These are phyloP conservation scores for Cryptococcus neoformans DNA, from an alignment of 1,284 basidiomycete genomes.

Conservation along the genomic window DNA sequence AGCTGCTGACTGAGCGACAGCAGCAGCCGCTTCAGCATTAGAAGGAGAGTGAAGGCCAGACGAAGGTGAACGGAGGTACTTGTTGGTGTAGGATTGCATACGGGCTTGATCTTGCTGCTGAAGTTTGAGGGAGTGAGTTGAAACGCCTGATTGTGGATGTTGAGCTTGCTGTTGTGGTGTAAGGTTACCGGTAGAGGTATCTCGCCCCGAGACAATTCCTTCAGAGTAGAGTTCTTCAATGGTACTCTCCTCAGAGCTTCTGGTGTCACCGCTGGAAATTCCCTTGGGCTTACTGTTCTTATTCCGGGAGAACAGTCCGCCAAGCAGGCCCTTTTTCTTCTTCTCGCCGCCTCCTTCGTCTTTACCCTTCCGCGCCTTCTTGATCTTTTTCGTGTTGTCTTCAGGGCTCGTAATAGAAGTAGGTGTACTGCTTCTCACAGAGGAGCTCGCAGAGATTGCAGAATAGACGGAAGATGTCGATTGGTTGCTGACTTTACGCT, in stretches of 20 bases:
- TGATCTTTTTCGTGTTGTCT: slow-evolving; percentile 23
- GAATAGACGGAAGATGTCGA: slow-evolving; percentile 26
- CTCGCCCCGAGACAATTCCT: not conserved
- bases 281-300: slow-evolving; percentile 63
- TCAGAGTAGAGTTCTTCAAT: slow-evolving; percentile 19
- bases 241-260: slow-evolving; percentile 35
- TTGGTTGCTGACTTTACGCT: slow-evolving; percentile 30
- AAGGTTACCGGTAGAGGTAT: not conserved
- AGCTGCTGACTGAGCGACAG: slow-evolving; percentile 43
- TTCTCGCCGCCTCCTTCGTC: slow-evolving; percentile 21
- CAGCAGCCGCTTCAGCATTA: slow-evolving; percentile 33
- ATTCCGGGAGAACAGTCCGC: slow-evolving; percentile 63
- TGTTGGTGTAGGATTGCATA: slow-evolving; percentile 78
- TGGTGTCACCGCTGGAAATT: slow-evolving; percentile 32
- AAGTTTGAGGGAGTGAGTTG: slow-evolving; percentile 60
- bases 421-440: slow-evolving; percentile 18
- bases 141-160: slow-evolving; percentile 31
- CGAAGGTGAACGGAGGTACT: slow-evolving; percentile 74
- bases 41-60: slow-evolving; percentile 62
- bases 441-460: slow-evolving; percentile 13
- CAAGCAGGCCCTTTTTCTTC: slow-evolving; percentile 52
- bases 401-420: slow-evolving; percentile 17
- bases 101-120: slow-evolving; percentile 84
- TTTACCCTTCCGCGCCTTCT: slow-evolving; percentile 25
- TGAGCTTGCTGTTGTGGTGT: slow-evolving; percentile 22